These are phyloP conservation scores for Stellera chamaejasme DNA, from an alignment of 345 rosid genomes.

Conservation along the genomic window DNA sequence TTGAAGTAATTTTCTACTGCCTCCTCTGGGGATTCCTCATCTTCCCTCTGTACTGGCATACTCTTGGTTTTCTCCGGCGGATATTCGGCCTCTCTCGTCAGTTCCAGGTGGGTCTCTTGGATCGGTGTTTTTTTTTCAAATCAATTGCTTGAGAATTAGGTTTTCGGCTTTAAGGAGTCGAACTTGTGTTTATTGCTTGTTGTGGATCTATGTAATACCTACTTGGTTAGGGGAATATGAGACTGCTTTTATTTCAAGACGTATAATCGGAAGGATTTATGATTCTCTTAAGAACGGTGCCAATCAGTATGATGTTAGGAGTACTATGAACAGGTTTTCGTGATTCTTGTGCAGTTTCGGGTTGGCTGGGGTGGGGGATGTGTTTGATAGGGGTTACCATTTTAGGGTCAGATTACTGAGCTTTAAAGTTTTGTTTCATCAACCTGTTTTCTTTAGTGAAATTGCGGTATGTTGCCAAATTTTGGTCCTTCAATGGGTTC, in stretches of 20 bases:
- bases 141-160: background rate
- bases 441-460: no score
- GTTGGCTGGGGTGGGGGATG: no score
- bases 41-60: background rate
- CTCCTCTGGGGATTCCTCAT: conserved; percentile 9
- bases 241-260: background rate
- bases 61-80: conserved; percentile 13
- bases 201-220: conserved; percentile 12
- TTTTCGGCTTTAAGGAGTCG: background rate
- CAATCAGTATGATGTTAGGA: no score
- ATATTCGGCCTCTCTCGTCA: conserved; percentile 6
- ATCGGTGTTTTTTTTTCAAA: conserved; percentile 5
- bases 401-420: background rate
- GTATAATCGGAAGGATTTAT: background rate
- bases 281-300: background rate
- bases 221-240: conserved; percentile 12
- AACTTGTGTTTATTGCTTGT: background rate
- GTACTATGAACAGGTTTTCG: no score
- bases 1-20: conserved; percentile 2
- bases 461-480: no score
- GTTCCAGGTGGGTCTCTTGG: conserved; percentile 28
- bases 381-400: background rate
- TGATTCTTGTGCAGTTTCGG: no score
- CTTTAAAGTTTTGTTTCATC: background rate
- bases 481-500: background rate